Base-by-base conservation (phyloP, 129 eudicot genomes). In the Centrapalus pauciflorus region DNA sequence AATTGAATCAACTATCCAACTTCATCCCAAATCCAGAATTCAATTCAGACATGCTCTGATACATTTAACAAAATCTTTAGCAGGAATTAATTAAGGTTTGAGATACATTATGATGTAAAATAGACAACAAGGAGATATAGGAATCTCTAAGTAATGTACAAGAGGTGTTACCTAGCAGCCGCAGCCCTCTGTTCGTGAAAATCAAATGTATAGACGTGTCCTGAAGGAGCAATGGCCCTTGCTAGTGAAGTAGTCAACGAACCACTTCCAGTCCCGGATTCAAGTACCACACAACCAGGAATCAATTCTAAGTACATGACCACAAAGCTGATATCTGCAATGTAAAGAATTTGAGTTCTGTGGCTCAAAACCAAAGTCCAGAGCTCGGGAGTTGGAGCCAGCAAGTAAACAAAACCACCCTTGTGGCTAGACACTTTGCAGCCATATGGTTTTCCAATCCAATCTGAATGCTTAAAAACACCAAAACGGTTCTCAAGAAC, bases 311-410 rank as follows among this genome's bases (percentile, higher is more conserved):
- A 59, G 58, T 86, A 88, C 98, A 86, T 88, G 5, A 93, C 74
- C 20, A 93, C 95, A 74, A 93, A 85, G 69, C 96, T 88, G 48
- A 93, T 88, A 70, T 93, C 98, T n/a, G 92, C 95, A 69, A 88
- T 72, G 68, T 93, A 93, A 2, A 93, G 80, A 74, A 93, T 93
- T 69, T 93, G 96, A 30, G 98, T 93, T 74, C 95, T 73, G 78
- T 93, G 98, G 75, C 98, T 93, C 37, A 88, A 70, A 60, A 93
- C 98, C 79, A 88, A 30, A 10, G 96, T 93, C 98, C 98, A 93
- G 23, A 88, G 73, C 72, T 93, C 98, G 2, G 98, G 92, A 24
- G 98, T 93, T 33, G 98, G 98, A 48, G 96, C 95, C 48, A 93
- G 60, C 64, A 93, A 76, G 79, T 88, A 93, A 20, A 93, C 85